Evolutionary conservation across 1,284 basidiomycete genomes (phyloP), one percentile per base, ranked within the genome.

Genomic region (Sporisorium scitamineum): DNA sequence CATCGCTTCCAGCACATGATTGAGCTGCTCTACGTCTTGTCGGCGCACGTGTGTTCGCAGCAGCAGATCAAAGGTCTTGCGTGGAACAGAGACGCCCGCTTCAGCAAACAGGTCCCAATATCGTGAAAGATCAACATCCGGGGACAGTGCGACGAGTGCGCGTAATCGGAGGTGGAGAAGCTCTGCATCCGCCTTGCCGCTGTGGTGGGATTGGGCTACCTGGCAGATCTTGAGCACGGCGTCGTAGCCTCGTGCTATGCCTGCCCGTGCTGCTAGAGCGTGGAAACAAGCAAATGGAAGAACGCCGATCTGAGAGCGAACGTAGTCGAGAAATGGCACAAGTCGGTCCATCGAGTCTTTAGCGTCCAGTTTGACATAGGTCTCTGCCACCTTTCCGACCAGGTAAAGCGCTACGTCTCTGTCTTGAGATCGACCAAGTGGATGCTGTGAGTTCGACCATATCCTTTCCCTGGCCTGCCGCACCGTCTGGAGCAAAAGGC

Each of bases 1-100:
- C 71, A 75, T 75, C 2, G 67, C 62, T 45, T 55, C 52, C 2
- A 75, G 67, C 48, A 75, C 71, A 7, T 70, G 29, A 22, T 75
- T 69, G 61, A 66, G 63, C 47, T 75, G 66, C 9, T n/a, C 52
- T 0, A 66, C 37, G 37, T 70, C 59, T 34, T 64, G 62, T 37
- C 61, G 58, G 10, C 62, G 64, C 42, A 75, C 61, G 22, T 75
- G 59, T 13, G 67, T 75, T 5, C 71, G 61, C 20, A 75, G 52
- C 24, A 75, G 41, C 8, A 75, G 47, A 29, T 75, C 71, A n/a
- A 75, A 75, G 2, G 67, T 66, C 41, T 75, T 65, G 56, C 71
- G 66, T 11, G 71, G 71, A 7, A 66, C 70, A 37, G 66, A 2
- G 16, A 61, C 31, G 39, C 44, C 37, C 16, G 53, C 57, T 20